phyloP scores from a whole-genome alignment of 192 early-diverging fungal genomes.

The Haplosporangium gracile region DNA sequence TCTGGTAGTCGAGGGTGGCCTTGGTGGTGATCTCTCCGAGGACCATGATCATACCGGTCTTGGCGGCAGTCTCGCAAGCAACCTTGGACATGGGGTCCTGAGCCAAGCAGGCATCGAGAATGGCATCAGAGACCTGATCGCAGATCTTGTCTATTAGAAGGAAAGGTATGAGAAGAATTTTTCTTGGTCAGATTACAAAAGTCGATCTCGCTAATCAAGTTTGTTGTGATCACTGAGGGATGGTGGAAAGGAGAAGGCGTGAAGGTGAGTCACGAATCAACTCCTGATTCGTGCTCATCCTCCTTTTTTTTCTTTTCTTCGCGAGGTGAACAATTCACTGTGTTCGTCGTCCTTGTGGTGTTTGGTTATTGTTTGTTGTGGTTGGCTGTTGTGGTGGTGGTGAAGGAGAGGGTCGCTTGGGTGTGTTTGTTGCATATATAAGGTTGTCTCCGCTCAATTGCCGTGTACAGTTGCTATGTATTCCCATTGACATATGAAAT shows the following conservation, averaged over 20 bases:
- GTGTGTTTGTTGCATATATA: no score
- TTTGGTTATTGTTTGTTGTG: background rate
- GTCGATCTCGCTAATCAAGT: background rate
- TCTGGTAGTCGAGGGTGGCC: conserved; percentile 98
- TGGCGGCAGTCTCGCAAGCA: conserved; percentile 99
- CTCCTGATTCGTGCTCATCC: background rate
- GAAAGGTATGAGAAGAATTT: background rate
- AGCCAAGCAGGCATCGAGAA: conserved; percentile 95
- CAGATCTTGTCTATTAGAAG: conserved; percentile 92
- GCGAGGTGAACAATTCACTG: background rate
- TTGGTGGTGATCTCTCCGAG: conserved; percentile 99
- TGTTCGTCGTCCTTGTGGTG: background rate
- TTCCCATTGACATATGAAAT: background rate
- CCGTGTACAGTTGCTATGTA: no score
- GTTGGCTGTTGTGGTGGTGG: background rate
- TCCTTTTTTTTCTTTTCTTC: background rate
- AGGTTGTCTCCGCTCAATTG: no score
- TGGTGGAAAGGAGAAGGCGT: background rate
- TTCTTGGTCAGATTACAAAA: conserved; percentile 8
- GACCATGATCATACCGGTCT: conserved; percentile 99
- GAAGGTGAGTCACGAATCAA: background rate
- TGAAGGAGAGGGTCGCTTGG: background rate
- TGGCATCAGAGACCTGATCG: conserved; percentile 99
- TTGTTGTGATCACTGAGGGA: background rate
- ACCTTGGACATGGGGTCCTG: conserved; percentile 98